phyloP scores from a whole-genome alignment of 768 basidiomycete species.

The Boletus sp. region DNA sequence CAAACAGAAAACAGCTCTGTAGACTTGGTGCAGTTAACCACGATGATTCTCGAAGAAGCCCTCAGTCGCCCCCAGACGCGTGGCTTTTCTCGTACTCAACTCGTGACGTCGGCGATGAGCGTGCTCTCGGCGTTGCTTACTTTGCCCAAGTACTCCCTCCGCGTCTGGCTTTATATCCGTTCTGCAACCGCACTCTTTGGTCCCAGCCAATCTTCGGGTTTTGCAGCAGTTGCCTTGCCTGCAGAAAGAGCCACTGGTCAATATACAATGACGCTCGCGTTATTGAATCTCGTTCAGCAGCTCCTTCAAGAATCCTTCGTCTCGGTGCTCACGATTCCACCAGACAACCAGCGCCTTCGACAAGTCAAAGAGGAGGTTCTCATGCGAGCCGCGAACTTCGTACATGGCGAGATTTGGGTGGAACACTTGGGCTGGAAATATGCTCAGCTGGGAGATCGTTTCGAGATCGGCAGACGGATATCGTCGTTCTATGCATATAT shows the following conservation, averaged over 20 bases:
- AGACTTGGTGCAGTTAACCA: slow-evolving; percentile 77
- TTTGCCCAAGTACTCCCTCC: slow-evolving; percentile 70
- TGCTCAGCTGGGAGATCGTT: slow-evolving; percentile 73
- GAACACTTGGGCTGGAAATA: slow-evolving; percentile 88
- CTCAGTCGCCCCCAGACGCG: slow-evolving; percentile 51
- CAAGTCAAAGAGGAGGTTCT: slow-evolving; percentile 85
- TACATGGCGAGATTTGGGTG: slow-evolving; percentile 88
- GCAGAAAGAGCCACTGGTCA: slow-evolving; percentile 68
- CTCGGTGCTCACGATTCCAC: slow-evolving; percentile 45
- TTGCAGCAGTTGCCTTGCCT: slow-evolving; percentile 65
- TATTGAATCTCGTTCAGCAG: slow-evolving; percentile 73
- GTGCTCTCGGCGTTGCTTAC: slow-evolving; percentile 77
- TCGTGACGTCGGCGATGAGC: slow-evolving; percentile 80
- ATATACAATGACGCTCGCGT: slow-evolving; percentile 79
- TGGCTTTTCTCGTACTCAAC: slow-evolving; percentile 49
- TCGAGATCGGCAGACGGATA: slow-evolving; percentile 74
- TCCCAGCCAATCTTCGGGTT: slow-evolving; percentile 50
- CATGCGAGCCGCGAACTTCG: slow-evolving; percentile 69
- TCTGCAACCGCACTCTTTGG: slow-evolving; percentile 78
- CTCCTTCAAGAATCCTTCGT: slow-evolving; percentile 72
- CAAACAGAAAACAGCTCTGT: slow-evolving; percentile 56
- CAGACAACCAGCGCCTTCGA: slow-evolving; percentile 58
- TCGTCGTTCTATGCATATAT: slow-evolving; percentile 66
- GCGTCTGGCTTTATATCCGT: slow-evolving; percentile 87
- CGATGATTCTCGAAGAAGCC: slow-evolving; percentile 78